These are phyloP conservation scores for Lactarius quietus DNA, from an alignment of 768 basidiomycete genomes.

Conservation along the genomic window DNA sequence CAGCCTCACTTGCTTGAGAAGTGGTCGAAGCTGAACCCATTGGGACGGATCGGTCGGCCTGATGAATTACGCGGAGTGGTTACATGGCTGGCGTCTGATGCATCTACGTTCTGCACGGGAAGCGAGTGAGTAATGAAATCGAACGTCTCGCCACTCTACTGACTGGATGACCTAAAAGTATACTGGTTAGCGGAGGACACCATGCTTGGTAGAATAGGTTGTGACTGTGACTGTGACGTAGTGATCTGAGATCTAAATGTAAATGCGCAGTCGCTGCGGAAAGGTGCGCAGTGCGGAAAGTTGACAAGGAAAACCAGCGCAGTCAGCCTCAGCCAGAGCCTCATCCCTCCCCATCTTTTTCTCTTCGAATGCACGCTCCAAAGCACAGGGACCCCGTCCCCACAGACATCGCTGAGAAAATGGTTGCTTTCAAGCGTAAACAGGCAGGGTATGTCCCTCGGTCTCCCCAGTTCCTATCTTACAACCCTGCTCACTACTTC, in stretches of 20 bases:
- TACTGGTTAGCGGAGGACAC: slow-evolving; percentile 60
- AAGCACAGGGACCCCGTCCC: slow-evolving; percentile 38
- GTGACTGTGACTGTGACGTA: background rate
- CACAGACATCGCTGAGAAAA: slow-evolving; percentile 55
- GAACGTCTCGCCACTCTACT: background rate
- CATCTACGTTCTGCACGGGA: slow-evolving; percentile 74
- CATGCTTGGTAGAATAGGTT: slow-evolving; percentile 47
- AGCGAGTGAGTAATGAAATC: slow-evolving; percentile 62
- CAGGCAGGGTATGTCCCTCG: slow-evolving; percentile 49
- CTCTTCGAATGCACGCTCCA: slow-evolving; percentile 25
- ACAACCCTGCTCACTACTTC: background rate
- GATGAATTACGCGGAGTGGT: slow-evolving; percentile 73
- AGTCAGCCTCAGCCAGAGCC: slow-evolving; percentile 4
- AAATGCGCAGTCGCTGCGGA: slow-evolving; percentile 26
- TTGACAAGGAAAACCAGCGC: slow-evolving; percentile 5
- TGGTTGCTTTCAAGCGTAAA: slow-evolving; percentile 64
- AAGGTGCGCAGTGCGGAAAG: slow-evolving; percentile 14
- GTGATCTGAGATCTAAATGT: slow-evolving; percentile 18
- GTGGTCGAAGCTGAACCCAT: slow-evolving; percentile 67
- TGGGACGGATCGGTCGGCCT: slow-evolving; percentile 65
- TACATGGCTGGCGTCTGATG: slow-evolving; percentile 70
- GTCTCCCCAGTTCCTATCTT: background rate
- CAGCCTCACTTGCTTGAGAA: slow-evolving; percentile 59
- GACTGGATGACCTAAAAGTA: slow-evolving; percentile 36
- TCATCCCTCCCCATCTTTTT: slow-evolving; percentile 19